Base-by-base conservation (phyloP, 768 basidiomycete species). In the Pulveroboletus sp. region DNA sequence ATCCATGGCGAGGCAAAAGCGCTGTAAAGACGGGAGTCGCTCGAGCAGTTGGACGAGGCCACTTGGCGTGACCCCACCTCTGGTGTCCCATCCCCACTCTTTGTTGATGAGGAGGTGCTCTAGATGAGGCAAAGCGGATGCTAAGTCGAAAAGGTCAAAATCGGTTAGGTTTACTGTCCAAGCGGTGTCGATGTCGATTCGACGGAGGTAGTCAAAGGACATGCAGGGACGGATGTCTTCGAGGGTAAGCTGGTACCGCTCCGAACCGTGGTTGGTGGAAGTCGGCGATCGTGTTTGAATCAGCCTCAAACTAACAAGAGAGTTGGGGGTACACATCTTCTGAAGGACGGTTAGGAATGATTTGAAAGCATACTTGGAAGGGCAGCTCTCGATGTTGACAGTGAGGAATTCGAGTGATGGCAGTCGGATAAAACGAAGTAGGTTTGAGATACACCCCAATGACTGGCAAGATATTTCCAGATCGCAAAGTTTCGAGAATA, bases 51-150 rank as follows among this genome's bases (percentile, higher is more conserved):
- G 51, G 11, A 50, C 29, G n/a, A 62, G 55, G 14, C 61, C 58
- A 9, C 25, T 25, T 5, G 53, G 60, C 0, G 61, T 60, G 34
- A 62, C 42, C 13, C 57, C 61, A 9, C 44, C 37, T 13, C 40
- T 39, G 19, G 45, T 38, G 13, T 45, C 47, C 57, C 60, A 63
- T 14, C 61, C 61, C 47, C 49, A 60, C 11, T 54, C 47, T 34
- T 49, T 43, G 23, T 63, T 62, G 10, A 62, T 49, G 43, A 48
- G 34, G 10, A 62, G 47, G 12, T 23, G 16, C 17, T 60, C 43
- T 4, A 63, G 43, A 12, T 32, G 50, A 5, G 58, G 58, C 52
- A 61, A 62, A 4, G 55, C 47, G 11, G 58, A 43, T 0, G 55
- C 54, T 38, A 62, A n/a, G 9, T 42, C 38, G 19, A 57, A 29